Percentiles rank a stretch among this genome's conserved stretches.
Evolutionary conservation across 306 rosid genomes (phyloP).

Genomic region (Casuarina equisetifolia): DNA sequence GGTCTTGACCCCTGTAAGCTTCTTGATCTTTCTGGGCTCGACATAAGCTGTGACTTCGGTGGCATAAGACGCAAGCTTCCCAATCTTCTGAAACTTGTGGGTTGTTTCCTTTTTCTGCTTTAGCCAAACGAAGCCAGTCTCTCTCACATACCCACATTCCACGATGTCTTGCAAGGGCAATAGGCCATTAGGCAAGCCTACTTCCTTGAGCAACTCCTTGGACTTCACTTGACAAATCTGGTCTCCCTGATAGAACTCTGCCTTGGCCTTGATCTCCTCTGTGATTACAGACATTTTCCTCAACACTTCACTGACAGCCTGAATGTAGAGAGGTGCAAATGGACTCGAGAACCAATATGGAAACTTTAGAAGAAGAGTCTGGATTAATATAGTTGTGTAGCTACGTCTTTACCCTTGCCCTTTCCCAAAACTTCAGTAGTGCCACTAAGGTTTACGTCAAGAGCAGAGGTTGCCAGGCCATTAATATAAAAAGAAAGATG

Average conservation of each 20-base stretch:
- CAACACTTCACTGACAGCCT: too few relatives aligned
- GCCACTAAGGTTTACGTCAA: too few relatives aligned
- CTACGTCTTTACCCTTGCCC: too few relatives aligned
- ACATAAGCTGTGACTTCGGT: conserved; percentile 70
- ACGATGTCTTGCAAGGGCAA: conserved; percentile 68
- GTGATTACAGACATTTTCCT: conserved; percentile 52
- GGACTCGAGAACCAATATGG: too few relatives aligned
- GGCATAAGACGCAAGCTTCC: conserved; percentile 57
- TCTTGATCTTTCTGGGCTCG: conserved; percentile 60
- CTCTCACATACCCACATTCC: conserved; percentile 71
- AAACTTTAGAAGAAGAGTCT: too few relatives aligned
- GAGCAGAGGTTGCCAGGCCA: too few relatives aligned
- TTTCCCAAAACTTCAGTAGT: too few relatives aligned
- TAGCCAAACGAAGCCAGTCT: conserved; percentile 82
- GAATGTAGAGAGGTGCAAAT: too few relatives aligned
- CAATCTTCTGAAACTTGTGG: conserved; percentile 83
- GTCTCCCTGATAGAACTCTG: conserved; percentile 75
- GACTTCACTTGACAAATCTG: conserved; percentile 63
- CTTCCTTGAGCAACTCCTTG: conserved; percentile 51
- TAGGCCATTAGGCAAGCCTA: conserved; percentile 66
- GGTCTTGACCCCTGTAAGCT: conserved; percentile 75
- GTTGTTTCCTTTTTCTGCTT: conserved; percentile 60
- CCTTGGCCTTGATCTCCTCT: conserved; percentile 47
- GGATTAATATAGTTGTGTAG: too few relatives aligned
- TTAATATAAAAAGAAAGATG: not conserved